A percentile compares a stretch with the other conserved stretches of the same genome.
Evolutionary conservation across 169 alveolate species (phyloP).

Genomic region (Plasmodium relictum): DNA sequence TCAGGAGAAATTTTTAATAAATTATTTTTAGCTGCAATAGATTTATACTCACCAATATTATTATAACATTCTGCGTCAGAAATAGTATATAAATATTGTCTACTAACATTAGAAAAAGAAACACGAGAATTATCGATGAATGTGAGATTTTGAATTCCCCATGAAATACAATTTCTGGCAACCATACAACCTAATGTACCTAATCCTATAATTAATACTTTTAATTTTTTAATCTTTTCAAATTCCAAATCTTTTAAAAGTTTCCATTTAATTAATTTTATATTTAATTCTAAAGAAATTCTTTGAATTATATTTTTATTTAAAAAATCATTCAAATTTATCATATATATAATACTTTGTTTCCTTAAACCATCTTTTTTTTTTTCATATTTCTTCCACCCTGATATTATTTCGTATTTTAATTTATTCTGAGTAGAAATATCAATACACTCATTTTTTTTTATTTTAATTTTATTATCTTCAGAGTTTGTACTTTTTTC

Average conservation of each 20-base stretch:
- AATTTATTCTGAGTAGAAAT: background rate
- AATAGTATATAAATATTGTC: conserved; percentile 80
- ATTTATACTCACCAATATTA: conserved; percentile 69
- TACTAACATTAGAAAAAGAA: conserved; percentile 76
- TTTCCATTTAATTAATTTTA: conserved; percentile 85
- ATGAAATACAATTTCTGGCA: conserved; percentile 80
- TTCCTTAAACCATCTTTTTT: background rate
- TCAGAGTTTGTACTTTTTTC: too few species aligned
- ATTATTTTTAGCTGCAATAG: conserved; percentile 79
- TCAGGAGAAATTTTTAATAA: conserved; percentile 81
- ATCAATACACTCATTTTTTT: background rate
- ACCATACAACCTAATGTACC: conserved; percentile 87
- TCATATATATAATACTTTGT: conserved; percentile 15
- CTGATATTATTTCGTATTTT: conserved; percentile 7
- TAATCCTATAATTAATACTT: conserved; percentile 81
- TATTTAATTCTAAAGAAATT: conserved; percentile 78
- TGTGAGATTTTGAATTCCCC: conserved; percentile 83
- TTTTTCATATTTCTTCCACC: conserved; percentile 29
- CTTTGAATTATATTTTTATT: conserved; percentile 62
- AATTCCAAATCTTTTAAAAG: conserved; percentile 78
- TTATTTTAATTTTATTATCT: background rate
- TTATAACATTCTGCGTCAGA: conserved; percentile 28
- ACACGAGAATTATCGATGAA: conserved; percentile 81
- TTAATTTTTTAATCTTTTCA: conserved; percentile 69
- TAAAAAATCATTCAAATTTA: conserved; percentile 59